These are phyloP conservation scores for Diaporthe ampelina DNA, from an alignment of 2,329 filamentous ascomycete species.

Conservation along the genomic window DNA sequence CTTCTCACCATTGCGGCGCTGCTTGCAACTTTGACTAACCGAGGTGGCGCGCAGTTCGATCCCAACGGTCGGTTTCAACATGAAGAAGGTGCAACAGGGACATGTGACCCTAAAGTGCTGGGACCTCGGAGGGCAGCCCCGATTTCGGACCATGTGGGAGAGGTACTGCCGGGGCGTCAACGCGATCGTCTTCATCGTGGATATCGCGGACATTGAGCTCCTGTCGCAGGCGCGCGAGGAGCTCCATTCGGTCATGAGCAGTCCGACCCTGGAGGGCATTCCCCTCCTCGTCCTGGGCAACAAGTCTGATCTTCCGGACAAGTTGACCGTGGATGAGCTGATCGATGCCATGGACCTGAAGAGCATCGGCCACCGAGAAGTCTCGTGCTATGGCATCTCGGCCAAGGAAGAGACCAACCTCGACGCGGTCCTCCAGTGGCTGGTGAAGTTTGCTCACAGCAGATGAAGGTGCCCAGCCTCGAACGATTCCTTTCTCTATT, in stretches of 20 bases:
- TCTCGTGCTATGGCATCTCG: constrained; percentile 98
- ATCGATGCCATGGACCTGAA: constrained; percentile 95
- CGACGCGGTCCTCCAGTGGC: constrained; percentile 95
- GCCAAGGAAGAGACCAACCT: constrained; percentile 99
- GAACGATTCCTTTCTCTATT: constrained; percentile 27
- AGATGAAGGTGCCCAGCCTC: constrained; percentile 63
- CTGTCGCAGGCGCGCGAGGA: constrained; percentile 91
- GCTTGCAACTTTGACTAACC: constrained; percentile 50
- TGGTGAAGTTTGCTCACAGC: constrained; percentile 85
- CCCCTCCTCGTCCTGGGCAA: constrained; percentile 95
- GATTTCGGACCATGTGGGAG: constrained; percentile 99
- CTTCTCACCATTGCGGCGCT: constrained; percentile 48
- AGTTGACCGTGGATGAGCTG: constrained; percentile 92
- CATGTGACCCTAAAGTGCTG: constrained; percentile 99
- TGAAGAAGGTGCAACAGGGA: constrained; percentile 97
- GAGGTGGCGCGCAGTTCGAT: constrained; percentile 80
- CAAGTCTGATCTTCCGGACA: constrained; percentile 95
- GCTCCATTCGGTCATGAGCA: constrained; percentile 88
- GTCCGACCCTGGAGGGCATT: constrained; percentile 87
- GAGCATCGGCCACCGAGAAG: constrained; percentile 89
- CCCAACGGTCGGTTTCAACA: constrained; percentile 98
- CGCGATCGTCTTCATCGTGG: constrained; percentile 98
- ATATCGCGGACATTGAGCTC: constrained; percentile 87
- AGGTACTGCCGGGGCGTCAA: constrained; percentile 97
- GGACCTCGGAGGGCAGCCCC: constrained; percentile 97